Base-by-base conservation (phyloP, 2,329 filamentous ascomycete genomes). In the Taxawa tesnikishii region DNA sequence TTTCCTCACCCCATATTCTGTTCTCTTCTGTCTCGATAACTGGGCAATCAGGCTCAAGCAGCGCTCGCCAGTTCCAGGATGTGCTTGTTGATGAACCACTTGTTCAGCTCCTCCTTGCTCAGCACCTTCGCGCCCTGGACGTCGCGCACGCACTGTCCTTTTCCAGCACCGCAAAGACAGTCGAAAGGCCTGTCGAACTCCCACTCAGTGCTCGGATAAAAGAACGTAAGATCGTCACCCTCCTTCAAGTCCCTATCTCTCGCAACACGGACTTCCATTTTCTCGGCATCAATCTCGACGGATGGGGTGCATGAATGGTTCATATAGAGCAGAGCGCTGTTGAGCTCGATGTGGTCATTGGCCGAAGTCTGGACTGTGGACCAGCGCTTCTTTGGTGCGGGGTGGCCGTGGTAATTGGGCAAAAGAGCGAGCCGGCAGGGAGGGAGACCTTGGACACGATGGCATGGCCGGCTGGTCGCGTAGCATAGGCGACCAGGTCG, bases 241-340 rank as follows among this genome's bases (percentile, higher is more conserved):
- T 36, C 43, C 26, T 51, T 49, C 39, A 65, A 38, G 8, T 54
- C 54, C 26, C 51, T 49, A 29, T 58, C 45, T 26, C 55, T 49
- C 6, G 43, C 32, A 4, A 49, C 45, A 13, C 30, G 38, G 13
- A 49, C 40, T 6, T 29, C 26, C 35, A 36, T 38, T 3, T 15
- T 29, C 6, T 29, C 12, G 1, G 36, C 68, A 43, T 73, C 67
- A 42, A 73, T 70, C 31, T 68, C 58, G 10, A 73, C 40, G 3
- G 59, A 60, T 1, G 70, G 70, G 8, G 46, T 49, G 48, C 67
- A 73, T 3, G 62, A 67, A 50, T 73, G 69, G 51, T 73, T 74
- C 54, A 67, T 62, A 50, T 62, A 73, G 15, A 72, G 60, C 8
- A 73, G 54, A 41, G 70, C 69, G 37, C 59, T 65, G 50, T 71